Percentiles rank a stretch among this genome's conserved stretches.
These are phyloP conservation scores for Rhynchosporium agropyri DNA, from an alignment of 2,329 filamentous ascomycete genomes.

Conservation along the genomic window DNA sequence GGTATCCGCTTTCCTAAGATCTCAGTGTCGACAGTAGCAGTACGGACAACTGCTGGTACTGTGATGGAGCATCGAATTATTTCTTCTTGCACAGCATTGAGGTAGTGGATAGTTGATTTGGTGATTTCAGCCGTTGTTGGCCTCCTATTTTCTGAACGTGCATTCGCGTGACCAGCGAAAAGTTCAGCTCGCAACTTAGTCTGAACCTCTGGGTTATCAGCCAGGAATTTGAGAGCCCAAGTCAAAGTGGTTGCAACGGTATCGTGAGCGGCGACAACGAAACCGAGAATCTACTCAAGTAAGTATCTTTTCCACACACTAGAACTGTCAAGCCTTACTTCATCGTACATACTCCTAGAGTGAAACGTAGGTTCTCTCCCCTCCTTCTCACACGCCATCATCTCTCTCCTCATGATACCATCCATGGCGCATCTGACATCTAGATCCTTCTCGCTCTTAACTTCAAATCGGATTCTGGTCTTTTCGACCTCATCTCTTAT, in stretches of 20 bases:
- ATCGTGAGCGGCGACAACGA: slow-evolving; percentile 24
- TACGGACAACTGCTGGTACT: slow-evolving; percentile 41
- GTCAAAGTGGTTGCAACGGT: slow-evolving; percentile 21
- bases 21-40: slow-evolving; percentile 40
- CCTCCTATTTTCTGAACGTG: slow-evolving; percentile 11
- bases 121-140: slow-evolving; percentile 29
- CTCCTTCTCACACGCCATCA: slow-evolving; percentile 18
- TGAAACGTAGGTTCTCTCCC: slow-evolving; percentile 16
- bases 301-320: neutral
- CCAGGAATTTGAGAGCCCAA: slow-evolving; percentile 23
- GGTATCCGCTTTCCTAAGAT: slow-evolving; percentile 45
- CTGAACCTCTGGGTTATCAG: slow-evolving; percentile 22
- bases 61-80: slow-evolving; percentile 42
- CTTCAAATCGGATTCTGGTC: slow-evolving; percentile 12
- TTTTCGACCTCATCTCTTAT: slow-evolving; percentile 19
- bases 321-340: slow-evolving; percentile 8
- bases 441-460: neutral
- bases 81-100: slow-evolving; percentile 37
- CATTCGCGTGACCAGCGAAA: slow-evolving; percentile 1
- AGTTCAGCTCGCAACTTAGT: slow-evolving; percentile 25
- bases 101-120: slow-evolving; percentile 25
- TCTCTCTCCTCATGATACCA: slow-evolving; percentile 22
- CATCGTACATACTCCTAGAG: slow-evolving; percentile 18
- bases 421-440: slow-evolving; percentile 23
- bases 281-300: slow-evolving; percentile 20